phyloP scores from a whole-genome alignment of 1,284 basidiomycete genomes.

The Ceratobasidium sp. region DNA sequence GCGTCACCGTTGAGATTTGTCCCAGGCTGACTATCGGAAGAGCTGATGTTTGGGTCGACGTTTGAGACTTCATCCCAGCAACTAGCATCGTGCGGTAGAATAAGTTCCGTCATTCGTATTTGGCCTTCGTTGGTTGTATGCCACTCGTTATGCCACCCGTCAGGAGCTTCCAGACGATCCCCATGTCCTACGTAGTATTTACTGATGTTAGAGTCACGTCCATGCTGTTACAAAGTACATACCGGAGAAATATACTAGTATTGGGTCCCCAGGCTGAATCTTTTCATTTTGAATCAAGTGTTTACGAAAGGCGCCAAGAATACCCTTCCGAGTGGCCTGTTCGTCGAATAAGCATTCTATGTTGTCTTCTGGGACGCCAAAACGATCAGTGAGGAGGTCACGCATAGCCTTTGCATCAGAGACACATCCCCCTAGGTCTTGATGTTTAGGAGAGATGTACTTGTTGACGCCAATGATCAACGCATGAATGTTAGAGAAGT shows the following conservation, averaged over 20 bases:
- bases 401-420: not conserved
- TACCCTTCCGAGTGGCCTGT: conserved; percentile 30
- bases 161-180: not conserved
- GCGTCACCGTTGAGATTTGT: too few relatives aligned
- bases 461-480: conserved; percentile 31
- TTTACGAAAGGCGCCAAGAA: conserved; percentile 16
- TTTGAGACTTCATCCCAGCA: not conserved
- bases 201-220: not conserved
- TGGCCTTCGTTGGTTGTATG: not conserved
- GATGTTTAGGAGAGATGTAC: not conserved
- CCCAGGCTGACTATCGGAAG: too few relatives aligned
- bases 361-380: conserved; percentile 15
- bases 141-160: conserved; percentile 7
- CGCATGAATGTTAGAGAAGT: conserved; percentile 14
- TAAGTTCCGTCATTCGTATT: not conserved
- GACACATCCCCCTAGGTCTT: conserved; percentile 11
- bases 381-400: not conserved
- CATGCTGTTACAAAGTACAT: not conserved
- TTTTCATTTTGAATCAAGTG: conserved; percentile 15
- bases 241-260: conserved; percentile 38
- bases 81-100: conserved; percentile 18
- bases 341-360: conserved; percentile 3
- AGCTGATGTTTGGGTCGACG: not conserved
- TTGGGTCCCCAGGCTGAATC: conserved; percentile 21
- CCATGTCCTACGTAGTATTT: conserved; percentile 16